Evolutionary conservation across 345 rosid genomes (phyloP), one percentile per base, ranked within the genome.

Genomic region (Hibiscus mutabilis): DNA sequence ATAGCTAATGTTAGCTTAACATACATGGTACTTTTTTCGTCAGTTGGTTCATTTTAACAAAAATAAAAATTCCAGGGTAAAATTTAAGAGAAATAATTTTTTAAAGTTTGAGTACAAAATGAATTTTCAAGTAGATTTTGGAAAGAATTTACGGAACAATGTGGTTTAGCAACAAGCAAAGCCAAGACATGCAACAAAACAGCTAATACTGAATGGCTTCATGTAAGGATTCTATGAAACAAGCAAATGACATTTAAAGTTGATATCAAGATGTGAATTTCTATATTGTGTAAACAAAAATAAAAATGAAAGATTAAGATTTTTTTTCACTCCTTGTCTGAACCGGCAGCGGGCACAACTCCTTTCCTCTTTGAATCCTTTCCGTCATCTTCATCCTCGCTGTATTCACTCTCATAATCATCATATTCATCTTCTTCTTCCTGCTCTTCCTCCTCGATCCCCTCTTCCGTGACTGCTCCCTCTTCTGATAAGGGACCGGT

Each of bases 361-460:
- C 72, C 47, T 3, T 68, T 18, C 19, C 61, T 53, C 18, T 51
- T 68, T 5, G 60, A 29, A 51, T 66, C 70, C 27, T 16, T 25
- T 66, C 27, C 42, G 11, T 68, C 72, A 46, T 53, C 69, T 13
- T 65, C 60, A 5, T 68, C 72, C 13, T 68, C 61, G 0, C 72
- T 69, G 27, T 69, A 69, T 52, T 69, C 60, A 19, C 72, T 69
- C 62, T 69, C 72, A 31, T 69, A 69, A 53, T 69, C 72, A 53
- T 69, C 70, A 19, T 69, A 69, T 53, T 16, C 72, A 27, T 67
- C 70, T 67, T 49, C 70, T 25, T 49, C 58, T 10, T 53, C 27
- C 27, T 53, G n/a, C 72, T 68, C 72, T 67, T 67, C 62, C 29
- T 69, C 72, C 31, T 53, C 72, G 12, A 69, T 69, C 31, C 72